Conservation (phyloP, 805 yeast genomes). For the Schizosaccharomyces cryophilus region DNA sequence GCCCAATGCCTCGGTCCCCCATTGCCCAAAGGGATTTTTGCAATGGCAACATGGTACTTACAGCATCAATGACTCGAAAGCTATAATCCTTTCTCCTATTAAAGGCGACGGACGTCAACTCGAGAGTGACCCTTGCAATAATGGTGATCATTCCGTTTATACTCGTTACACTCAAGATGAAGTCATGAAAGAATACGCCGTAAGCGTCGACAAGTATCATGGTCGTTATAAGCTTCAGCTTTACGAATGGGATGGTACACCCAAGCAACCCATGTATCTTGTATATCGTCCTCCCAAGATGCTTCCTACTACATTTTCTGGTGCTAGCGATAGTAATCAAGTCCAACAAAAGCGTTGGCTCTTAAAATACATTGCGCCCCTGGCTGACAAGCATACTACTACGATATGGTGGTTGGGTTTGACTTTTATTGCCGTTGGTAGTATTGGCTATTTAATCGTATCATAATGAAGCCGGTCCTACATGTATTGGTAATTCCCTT, state of each 20-base stretch:
- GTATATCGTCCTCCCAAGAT: constrained; percentile 87
- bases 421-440: constrained; percentile 16
- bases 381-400: constrained; percentile 10
- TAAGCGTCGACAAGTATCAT: constrained; percentile 49
- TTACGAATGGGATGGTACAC: constrained; percentile 46
- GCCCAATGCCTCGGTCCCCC: constrained; percentile 40
- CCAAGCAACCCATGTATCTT: constrained; percentile 66
- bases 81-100: constrained; percentile 45
- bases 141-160: constrained; percentile 20
- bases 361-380: not conserved
- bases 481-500: too few relatives aligned
- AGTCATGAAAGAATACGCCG: constrained; percentile 24
- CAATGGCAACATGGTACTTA: constrained; percentile 80
- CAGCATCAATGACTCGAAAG: constrained; percentile 35
- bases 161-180: constrained; percentile 48
- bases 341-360: constrained; percentile 11
- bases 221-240: constrained; percentile 60
- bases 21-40: constrained; percentile 62
- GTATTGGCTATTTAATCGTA: constrained; percentile 12
- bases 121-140: constrained; percentile 62
- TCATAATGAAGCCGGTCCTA: not conserved
- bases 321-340: constrained; percentile 18
- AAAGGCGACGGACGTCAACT: constrained; percentile 82
- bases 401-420: constrained; percentile 19
- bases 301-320: constrained; percentile 79